Evolutionary conservation across 2,329 filamentous ascomycete species (phyloP).

Genomic region (Neonectria faginata): DNA sequence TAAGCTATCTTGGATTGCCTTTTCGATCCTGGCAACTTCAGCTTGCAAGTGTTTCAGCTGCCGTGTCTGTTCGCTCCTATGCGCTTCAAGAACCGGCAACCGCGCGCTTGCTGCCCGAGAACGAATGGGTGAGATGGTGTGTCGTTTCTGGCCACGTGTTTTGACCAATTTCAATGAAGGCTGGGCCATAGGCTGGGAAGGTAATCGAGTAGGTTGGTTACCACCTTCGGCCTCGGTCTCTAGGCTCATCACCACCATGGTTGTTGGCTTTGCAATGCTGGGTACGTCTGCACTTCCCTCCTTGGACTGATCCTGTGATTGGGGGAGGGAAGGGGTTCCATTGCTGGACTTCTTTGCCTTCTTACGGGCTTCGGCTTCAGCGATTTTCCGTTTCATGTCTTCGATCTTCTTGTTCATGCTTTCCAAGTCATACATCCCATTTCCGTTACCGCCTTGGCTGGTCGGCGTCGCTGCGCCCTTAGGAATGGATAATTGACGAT

Average conservation of each 20-base stretch:
- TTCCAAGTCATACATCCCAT: conserved; percentile 57
- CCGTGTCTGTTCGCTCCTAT: conserved; percentile 55
- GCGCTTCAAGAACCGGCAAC: conserved; percentile 52
- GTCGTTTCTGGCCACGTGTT: conserved; percentile 25
- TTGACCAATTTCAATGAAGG: conserved; percentile 30
- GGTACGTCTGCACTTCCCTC: conserved; percentile 42
- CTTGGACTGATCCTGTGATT: conserved; percentile 42
- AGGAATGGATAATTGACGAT: conserved; percentile 57
- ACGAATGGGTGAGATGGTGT: conserved; percentile 41
- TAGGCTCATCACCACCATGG: conserved; percentile 5
- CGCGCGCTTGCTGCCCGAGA: conserved; percentile 52
- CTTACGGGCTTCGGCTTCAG: conserved; percentile 68
- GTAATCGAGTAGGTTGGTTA: conserved; percentile 21
- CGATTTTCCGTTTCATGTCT: conserved; percentile 69
- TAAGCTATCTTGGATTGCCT: conserved; percentile 58
- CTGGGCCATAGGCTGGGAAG: conserved; percentile 20
- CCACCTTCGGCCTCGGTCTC: conserved; percentile 12
- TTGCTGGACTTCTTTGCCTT: conserved; percentile 54
- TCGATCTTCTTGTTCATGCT: conserved; percentile 70
- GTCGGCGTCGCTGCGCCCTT: conserved; percentile 54
- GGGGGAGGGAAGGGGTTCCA: conserved; percentile 47
- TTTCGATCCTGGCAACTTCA: conserved; percentile 61
- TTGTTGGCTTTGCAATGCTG: conserved; percentile 3
- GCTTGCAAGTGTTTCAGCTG: conserved; percentile 60
- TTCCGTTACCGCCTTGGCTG: conserved; percentile 48